Evolutionary conservation across 768 basidiomycete species (phyloP), one percentile per base, ranked within the genome.

Genomic region (Tylopilus rubrobrunneus): DNA sequence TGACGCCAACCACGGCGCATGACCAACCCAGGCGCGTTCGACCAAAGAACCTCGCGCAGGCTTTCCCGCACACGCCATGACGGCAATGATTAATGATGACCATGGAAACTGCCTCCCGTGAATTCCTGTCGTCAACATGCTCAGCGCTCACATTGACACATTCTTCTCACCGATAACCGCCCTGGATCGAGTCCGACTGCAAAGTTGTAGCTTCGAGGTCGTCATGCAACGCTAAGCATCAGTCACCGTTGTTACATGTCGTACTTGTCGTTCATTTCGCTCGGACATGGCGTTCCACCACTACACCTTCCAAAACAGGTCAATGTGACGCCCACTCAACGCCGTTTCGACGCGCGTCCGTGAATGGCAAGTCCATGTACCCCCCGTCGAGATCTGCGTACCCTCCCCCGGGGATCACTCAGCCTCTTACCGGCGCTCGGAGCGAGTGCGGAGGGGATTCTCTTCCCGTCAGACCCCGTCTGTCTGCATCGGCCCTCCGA

Each of bases 141-240:
- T n/a, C n/a, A n/a, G n/a, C n/a, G n/a, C n/a, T n/a, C n/a, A n/a
- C n/a, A n/a, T n/a, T 39, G n/a, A 5, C 3, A 28, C 15, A 34
- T 40, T 27, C 54, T 43, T 34, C 41, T 6, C 39, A 12, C 48
- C 59, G 59, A 61, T 62, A 39, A 5, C 56, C 29, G 56, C 60
- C 63, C 54, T 19, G 48, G 57, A 66, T 66, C 61, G 56, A 15
- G 23, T 37, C 12, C 36, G 27, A n/a, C 19, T 7, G 7, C 5
- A 7, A 31, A 31, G 29, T 31, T 9, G 37, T 8, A 17, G 12
- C 61, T 62, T 59, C 56, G 19, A 63, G 54, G 62, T 64, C 59
- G 62, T 48, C 12, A 62, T 52, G 60, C 60, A 61, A 61, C 60
- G 12, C 21, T 37, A 10, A 17, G 11, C 39, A n/a, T 37, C 42